Conservation (phyloP, 768 basidiomycete species). For the Galerina sulciceps region DNA sequence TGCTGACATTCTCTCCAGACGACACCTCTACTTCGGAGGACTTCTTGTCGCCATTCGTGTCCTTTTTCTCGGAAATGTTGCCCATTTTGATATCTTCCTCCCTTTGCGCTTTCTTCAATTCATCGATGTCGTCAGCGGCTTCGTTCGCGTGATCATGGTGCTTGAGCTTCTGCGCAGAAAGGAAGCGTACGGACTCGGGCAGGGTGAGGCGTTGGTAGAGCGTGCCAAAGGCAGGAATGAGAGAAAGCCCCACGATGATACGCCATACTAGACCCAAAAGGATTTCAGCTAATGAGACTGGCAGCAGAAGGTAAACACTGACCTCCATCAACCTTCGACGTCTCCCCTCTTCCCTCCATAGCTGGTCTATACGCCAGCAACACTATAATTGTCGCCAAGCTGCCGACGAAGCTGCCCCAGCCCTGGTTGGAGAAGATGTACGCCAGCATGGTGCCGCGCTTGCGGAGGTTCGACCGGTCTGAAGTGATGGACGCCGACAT, state of each 20-base stretch:
- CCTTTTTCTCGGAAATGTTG: too few relatives aligned
- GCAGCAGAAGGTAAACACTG: conserved; percentile 20
- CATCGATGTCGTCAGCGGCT: conserved; percentile 28
- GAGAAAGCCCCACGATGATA: conserved; percentile 73
- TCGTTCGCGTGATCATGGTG: conserved; percentile 29
- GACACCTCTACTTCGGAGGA: neutral
- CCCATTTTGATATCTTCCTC: conserved; percentile 1
- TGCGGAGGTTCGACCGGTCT: conserved; percentile 64
- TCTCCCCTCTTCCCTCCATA: conserved; percentile 63
- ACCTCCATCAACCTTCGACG: conserved; percentile 74
- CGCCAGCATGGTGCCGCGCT: conserved; percentile 72
- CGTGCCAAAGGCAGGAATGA: conserved; percentile 74
- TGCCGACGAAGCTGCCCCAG: conserved; percentile 74
- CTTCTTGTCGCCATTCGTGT: too few relatives aligned
- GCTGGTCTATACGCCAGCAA: conserved; percentile 64
- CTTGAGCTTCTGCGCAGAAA: conserved; percentile 39
- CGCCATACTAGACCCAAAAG: conserved; percentile 59
- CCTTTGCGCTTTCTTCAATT: conserved; percentile 23
- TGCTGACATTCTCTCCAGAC: neutral
- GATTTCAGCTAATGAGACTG: neutral
- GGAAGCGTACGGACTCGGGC: conserved; percentile 65
- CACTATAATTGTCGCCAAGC: conserved; percentile 65
- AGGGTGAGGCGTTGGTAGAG: conserved; percentile 79
- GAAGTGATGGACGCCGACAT: conserved; percentile 74
- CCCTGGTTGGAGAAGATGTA: conserved; percentile 82